Base-by-base conservation (phyloP, 805 yeast species). In the Nakazawaea sp. region DNA sequence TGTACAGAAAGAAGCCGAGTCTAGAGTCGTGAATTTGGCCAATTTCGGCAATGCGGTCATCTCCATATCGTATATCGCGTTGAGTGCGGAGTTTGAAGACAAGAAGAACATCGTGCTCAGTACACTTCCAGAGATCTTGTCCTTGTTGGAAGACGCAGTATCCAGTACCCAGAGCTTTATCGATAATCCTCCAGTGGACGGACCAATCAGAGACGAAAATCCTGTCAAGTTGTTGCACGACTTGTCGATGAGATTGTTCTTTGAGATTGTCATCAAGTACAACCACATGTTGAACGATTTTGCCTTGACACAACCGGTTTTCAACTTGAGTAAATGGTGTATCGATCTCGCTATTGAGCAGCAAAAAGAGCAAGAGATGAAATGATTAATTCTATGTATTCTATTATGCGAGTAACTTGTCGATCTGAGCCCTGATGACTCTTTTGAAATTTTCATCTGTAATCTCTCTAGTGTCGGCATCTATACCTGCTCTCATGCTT, bases 251-350 rank as follows among this genome's bases (percentile, higher is more conserved):
- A 69, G 67, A 40, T 78, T 78, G 35, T 81, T 81, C 51, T 72
- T 75, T 49, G 77, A 76, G 42, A 65, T 82, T 31, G 80, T 83
- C 21, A 60, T 81, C 26, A 70, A 71, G 46, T 82, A 78, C 54
- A 79, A 80, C 51, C 70, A 65, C 29, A 66, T 75, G 32, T 57
- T 83, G 42, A 79, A 79, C 51, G 88, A 81, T 48, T 68, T 82
- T 45, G 66, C 75, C 18, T 59, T 83, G 30, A 68, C 74, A 35
- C 73, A 81, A 3, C 75, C 75, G 32, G 83, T 82, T 4, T 74
- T 75, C 49, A 75, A 73, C 44, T 62, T 81, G 44, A 86, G 86
- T 13, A 78, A 79, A 50, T 76, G 85, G 79, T 82, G 82, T 19
- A 67, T 79, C 39, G 88, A 81, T 46, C 69, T 69, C 21, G 81